phyloP scores from a whole-genome alignment of 2,329 filamentous ascomycete genomes.

The Teratosphaeriaceae sp. region DNA sequence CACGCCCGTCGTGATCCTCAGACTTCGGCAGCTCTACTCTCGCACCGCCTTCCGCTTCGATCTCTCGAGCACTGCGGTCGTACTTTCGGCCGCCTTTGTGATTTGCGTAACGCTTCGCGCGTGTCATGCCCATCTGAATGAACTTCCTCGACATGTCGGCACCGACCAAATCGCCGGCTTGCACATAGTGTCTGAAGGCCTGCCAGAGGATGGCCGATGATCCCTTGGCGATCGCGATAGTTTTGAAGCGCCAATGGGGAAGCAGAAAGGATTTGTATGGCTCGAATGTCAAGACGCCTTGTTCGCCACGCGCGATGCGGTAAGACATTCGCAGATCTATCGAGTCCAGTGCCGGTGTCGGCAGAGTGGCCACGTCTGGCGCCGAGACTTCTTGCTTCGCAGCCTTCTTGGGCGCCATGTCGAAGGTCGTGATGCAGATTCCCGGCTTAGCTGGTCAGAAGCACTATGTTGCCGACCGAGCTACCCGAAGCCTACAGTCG shows the following conservation, averaged over 20 bases:
- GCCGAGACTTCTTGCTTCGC: background rate
- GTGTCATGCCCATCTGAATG: slow-evolving; percentile 60
- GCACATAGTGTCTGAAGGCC: slow-evolving; percentile 48
- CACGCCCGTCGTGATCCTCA: slow-evolving; percentile 37
- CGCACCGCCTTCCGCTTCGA: slow-evolving; percentile 19
- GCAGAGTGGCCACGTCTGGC: slow-evolving; percentile 8
- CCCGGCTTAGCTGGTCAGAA: too few relatives aligned
- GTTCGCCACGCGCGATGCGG: slow-evolving; percentile 54
- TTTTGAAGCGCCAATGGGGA: slow-evolving; percentile 55
- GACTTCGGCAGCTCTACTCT: slow-evolving; percentile 38
- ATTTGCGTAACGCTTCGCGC: slow-evolving; percentile 54
- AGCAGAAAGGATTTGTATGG: slow-evolving; percentile 57
- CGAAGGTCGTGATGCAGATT: too few relatives aligned
- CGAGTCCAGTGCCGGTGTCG: slow-evolving; percentile 21
- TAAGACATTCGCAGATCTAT: slow-evolving; percentile 44
- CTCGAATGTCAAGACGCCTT: slow-evolving; percentile 56
- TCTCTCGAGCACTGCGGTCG: slow-evolving; percentile 30
- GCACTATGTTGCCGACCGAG: too few relatives aligned
- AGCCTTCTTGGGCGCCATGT: background rate
- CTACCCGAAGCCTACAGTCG: too few relatives aligned
- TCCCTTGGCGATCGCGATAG: slow-evolving; percentile 42
- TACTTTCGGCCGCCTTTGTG: slow-evolving; percentile 50
- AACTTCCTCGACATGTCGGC: slow-evolving; percentile 61
- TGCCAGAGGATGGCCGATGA: slow-evolving; percentile 45
- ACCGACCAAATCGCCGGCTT: slow-evolving; percentile 51